Evolutionary conservation across 179 eudicot genomes (phyloP).

Genomic region (Nepenthes alata): DNA sequence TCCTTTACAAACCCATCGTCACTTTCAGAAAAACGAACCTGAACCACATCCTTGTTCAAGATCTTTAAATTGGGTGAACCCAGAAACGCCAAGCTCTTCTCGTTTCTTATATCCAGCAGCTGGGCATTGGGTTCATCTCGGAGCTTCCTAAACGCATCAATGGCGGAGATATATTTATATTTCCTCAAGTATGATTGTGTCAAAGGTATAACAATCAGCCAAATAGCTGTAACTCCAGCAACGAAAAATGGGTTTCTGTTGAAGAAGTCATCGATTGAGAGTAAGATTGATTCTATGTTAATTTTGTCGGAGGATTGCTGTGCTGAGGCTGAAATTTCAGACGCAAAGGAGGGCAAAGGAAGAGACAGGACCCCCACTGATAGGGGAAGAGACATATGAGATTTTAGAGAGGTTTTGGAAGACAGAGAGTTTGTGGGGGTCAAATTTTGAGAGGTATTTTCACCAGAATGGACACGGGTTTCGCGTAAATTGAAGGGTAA

Average conservation of each 20-base stretch:
- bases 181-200: slow-evolving; percentile 48
- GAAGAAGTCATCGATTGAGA: slow-evolving; percentile 60
- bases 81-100: slow-evolving; percentile 38
- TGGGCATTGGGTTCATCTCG: slow-evolving; percentile 51
- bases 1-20: slow-evolving; percentile 58
- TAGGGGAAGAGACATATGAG: slow-evolving; percentile 21
- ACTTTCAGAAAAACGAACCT: slow-evolving; percentile 42
- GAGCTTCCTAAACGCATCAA: slow-evolving; percentile 61
- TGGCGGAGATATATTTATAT: slow-evolving; percentile 52
- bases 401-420: slow-evolving; percentile 16
- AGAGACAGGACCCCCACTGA: slow-evolving; percentile 17
- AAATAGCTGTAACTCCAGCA: slow-evolving; percentile 61
- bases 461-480: slow-evolving; percentile 7
- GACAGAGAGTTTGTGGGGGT: slow-evolving; percentile 3
- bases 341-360: slow-evolving; percentile 47
- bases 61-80: slow-evolving; percentile 69
- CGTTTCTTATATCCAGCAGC: slow-evolving; percentile 77
- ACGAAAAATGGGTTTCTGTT: slow-evolving; percentile 74
- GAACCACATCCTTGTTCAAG: slow-evolving; percentile 42
- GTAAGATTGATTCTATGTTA: slow-evolving; percentile 50
- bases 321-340: slow-evolving; percentile 32
- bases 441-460: slow-evolving; percentile 7
- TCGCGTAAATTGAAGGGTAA: slow-evolving; percentile 6
- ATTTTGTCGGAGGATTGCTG: slow-evolving; percentile 38
- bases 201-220: slow-evolving; percentile 62